phyloP scores from a whole-genome alignment of 2,329 filamentous ascomycete genomes.

The Aspergillus ochraceoroseus region DNA sequence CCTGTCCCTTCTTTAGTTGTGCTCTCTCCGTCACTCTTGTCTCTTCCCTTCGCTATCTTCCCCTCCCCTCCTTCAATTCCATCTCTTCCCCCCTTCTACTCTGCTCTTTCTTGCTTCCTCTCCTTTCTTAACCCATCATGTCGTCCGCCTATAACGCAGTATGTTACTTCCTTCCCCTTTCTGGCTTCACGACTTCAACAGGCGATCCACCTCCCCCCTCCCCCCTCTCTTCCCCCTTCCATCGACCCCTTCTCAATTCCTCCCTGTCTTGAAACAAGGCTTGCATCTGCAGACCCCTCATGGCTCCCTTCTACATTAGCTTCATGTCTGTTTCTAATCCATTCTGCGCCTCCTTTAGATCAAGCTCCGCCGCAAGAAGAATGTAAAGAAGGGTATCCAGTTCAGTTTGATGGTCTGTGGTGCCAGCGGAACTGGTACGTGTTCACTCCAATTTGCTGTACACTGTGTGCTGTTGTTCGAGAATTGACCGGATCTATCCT shows the following conservation, averaged over 20 bases:
- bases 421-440: constrained; percentile 91
- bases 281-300: constrained; percentile 1
- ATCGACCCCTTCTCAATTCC: constrained; percentile 22
- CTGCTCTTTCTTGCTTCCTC: constrained; percentile 18
- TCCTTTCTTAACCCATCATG: constrained; percentile 42
- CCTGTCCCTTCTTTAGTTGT: constrained; percentile 12
- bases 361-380: constrained; percentile 99
- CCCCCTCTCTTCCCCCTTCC: constrained; percentile 16
- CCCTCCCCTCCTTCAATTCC: constrained; percentile 13
- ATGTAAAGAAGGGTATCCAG: constrained; percentile 99
- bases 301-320: background rate
- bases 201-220: constrained; percentile 14
- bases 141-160: constrained; percentile 53
- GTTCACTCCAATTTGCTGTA: too few species aligned
- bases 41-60: constrained; percentile 22
- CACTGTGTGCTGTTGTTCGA: too few species aligned
- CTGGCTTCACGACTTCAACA: constrained; percentile 19
- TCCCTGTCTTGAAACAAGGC: constrained; percentile 1
- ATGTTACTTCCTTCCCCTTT: constrained; percentile 38
- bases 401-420: constrained; percentile 99
- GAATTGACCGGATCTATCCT: constrained; percentile 14
- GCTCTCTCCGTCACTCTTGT: constrained; percentile 20
- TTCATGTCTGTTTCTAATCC: constrained; percentile 10
- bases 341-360: constrained; percentile 51
- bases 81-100: constrained; percentile 18